Evolutionary conservation across 2,329 filamentous ascomycete genomes (phyloP).

Genomic region (Pseudocercospora fuligena): DNA sequence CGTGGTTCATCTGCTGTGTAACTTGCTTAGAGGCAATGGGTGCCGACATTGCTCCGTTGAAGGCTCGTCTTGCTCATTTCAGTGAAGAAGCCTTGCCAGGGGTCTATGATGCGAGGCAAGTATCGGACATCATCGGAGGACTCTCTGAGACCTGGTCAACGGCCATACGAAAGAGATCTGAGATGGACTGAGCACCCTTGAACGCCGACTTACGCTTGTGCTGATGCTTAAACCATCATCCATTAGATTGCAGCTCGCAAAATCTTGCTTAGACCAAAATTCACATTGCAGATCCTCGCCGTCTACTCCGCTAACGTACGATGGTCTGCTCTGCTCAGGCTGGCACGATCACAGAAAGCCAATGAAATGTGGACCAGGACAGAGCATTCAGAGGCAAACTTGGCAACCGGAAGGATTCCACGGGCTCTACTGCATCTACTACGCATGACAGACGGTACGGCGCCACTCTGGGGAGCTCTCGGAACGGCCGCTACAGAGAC

Average conservation of each 20-base stretch:
- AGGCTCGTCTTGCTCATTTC: not conserved
- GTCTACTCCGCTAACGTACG: not conserved
- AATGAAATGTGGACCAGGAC: not conserved
- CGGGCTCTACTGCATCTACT: constrained; percentile 2
- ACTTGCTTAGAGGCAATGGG: not conserved
- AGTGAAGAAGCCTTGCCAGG: not conserved
- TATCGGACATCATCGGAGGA: not conserved
- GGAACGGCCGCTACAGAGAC: not conserved
- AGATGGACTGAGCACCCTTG: not conserved
- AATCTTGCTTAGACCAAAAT: not conserved
- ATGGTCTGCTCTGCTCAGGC: not conserved
- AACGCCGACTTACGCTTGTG: not conserved
- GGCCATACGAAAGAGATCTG: not conserved
- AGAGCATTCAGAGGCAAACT: not conserved
- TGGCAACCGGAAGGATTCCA: not conserved
- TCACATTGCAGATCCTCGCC: not conserved
- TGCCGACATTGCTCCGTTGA: not conserved
- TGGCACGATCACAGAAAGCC: not conserved
- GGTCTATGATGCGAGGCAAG: not conserved
- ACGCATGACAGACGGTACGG: constrained; percentile 1
- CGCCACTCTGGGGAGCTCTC: not conserved
- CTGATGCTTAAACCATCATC: not conserved
- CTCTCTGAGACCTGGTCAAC: not conserved
- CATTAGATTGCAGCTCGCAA: not conserved
- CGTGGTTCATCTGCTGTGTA: not conserved